Evolutionary conservation across 2,329 filamentous ascomycete species (phyloP), one percentile per base, ranked within the genome.

Genomic region (Clonostachys chloroleuca): DNA sequence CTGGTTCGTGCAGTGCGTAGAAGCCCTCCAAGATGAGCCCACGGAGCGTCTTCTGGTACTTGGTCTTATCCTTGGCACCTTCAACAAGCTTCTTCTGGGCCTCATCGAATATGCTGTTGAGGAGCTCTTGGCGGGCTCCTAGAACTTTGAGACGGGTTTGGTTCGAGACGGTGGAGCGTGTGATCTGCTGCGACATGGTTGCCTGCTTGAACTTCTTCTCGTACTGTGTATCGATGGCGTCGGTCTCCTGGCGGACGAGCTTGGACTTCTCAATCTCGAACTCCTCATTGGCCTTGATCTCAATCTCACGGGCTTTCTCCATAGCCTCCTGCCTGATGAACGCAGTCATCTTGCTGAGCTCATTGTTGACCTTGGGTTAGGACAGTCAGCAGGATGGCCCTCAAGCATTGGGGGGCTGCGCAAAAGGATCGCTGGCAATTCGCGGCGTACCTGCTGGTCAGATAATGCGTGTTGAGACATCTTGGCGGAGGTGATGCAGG

Each of bases 171-270:
- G 92, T 97, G 54, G 92, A 97, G 65, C 89, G 89, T 54, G 92
- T 95, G 75, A 97, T 97, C 76, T 99, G 94, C 80, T 97, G 94
- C 53, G 90, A 92, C 89, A 97, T 95, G 76, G 87, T 83, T 61
- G 94, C 92, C 74, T 95, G 89, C 80, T 96, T 99, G 83, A 95
- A 95, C 78, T 97, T 97, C 84, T 96, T 97, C 74, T 92, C 89
- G 81, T 96, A 99, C 59, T 87, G 77, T 56, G 78, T 77, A 74
- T 99, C 94, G 77, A 99, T 97, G 69, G 90, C 74, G 63, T 90
- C 83, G 46, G 89, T 96, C 74, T 97, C 94, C 73, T 95, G 86
- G 67, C 90, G 92, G 60, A 97, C 94, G 44, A 99, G 89, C 79
- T 96, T 96, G 61, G 92, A 94, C 76, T 99, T 99, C 69, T 99